A percentile compares a stretch with the other conserved stretches of the same genome.
Evolutionary conservation across 805 yeast species (phyloP).

Genomic region (Sugiyamaella smithiae): DNA sequence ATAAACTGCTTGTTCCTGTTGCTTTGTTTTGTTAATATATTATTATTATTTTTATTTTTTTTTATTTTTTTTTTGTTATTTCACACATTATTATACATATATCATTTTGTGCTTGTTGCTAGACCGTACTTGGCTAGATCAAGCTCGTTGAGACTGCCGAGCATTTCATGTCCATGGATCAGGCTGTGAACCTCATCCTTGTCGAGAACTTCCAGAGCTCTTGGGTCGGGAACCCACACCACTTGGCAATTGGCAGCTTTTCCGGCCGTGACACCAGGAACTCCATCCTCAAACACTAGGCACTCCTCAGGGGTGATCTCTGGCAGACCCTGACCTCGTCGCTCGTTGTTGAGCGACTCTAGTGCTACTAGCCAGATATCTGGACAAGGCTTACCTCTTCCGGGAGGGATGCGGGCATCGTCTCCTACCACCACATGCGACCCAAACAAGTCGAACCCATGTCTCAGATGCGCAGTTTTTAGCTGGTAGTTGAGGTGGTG

Average conservation of each 20-base stretch:
- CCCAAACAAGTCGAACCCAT: constrained; percentile 64
- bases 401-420: constrained; percentile 74
- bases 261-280: constrained; percentile 88
- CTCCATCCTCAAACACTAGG: constrained; percentile 90
- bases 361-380: constrained; percentile 89
- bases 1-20: too few species aligned
- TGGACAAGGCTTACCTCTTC: constrained; percentile 91
- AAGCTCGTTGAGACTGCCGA: constrained; percentile 52
- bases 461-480: constrained; percentile 68
- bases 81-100: too few species aligned
- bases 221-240: constrained; percentile 91
- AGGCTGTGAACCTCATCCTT: constrained; percentile 45
- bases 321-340: constrained; percentile 40
- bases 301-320: constrained; percentile 72
- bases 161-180: constrained; percentile 56
- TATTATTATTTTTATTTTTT: too few species aligned
- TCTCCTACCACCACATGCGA: constrained; percentile 83
- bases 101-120: too few species aligned
- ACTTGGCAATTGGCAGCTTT: constrained; percentile 78
- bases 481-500: constrained; percentile 54
- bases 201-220: constrained; percentile 56
- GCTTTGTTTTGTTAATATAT: background rate
- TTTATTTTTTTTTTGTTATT: too few species aligned
- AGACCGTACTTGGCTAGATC: constrained; percentile 44
- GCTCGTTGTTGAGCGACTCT: constrained; percentile 58